These are phyloP conservation scores for Dryadomyces quercus-mongolicae DNA, from an alignment of 2,329 filamentous ascomycete species.

Conservation along the genomic window DNA sequence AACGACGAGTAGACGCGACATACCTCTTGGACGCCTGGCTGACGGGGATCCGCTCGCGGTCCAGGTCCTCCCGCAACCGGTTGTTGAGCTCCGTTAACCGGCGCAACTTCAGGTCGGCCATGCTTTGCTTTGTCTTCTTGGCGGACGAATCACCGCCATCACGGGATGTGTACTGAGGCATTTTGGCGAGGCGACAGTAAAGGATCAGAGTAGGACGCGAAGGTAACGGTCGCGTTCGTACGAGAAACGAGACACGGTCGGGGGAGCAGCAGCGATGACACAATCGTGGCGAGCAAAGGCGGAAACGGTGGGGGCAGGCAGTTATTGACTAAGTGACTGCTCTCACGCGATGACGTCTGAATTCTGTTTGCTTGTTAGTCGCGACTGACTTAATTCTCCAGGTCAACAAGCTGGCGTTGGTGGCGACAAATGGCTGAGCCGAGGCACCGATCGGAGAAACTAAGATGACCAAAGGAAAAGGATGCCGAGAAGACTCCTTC, in stretches of 20 bases:
- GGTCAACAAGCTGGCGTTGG: too few relatives aligned
- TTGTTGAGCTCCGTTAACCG: constrained; percentile 95
- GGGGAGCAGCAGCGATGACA: neutral
- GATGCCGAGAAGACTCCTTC: too few relatives aligned
- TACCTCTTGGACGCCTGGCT: constrained; percentile 85
- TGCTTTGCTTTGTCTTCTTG: constrained; percentile 96
- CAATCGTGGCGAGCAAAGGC: neutral
- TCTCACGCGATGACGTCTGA: too few relatives aligned
- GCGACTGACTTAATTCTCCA: too few relatives aligned
- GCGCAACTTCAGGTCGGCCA: constrained; percentile 95
- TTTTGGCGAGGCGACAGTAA: too few relatives aligned
- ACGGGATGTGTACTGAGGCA: constrained; percentile 56
- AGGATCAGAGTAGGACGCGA: constrained; percentile 11
- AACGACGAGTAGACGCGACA: constrained; percentile 4
- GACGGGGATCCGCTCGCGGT: constrained; percentile 88
- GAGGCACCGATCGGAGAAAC: too few relatives aligned
- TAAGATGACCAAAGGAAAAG: too few relatives aligned
- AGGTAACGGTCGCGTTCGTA: constrained; percentile 4
- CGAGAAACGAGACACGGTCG: neutral
- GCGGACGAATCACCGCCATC: constrained; percentile 56
- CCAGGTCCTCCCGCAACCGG: constrained; percentile 87
- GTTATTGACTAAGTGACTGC: too few relatives aligned
- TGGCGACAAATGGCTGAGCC: too few relatives aligned
- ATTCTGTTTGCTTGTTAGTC: too few relatives aligned
- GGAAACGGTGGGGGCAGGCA: too few relatives aligned